Evolutionary conservation across 371 early-diverging fungal genomes (phyloP), one percentile per base, ranked within the genome.

Genomic region (Rhizopus delemar): DNA sequence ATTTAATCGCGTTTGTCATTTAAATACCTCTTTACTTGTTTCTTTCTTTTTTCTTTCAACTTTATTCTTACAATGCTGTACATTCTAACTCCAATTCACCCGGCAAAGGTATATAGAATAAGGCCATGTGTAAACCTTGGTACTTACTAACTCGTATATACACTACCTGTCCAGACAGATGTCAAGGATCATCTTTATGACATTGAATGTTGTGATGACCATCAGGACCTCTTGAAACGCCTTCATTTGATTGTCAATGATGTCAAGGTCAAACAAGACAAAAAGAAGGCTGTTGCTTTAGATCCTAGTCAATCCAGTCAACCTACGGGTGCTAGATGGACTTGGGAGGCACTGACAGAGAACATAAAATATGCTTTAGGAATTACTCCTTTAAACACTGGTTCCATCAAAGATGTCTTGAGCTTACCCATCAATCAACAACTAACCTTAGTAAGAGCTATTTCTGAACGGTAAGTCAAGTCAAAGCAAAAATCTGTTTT

Each of bases 391-490:
- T 48, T 46, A 6, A 70, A 63, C 8, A 59, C 61, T 8, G 65
- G 61, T 34, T 73, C 75, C n/a, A 60, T 78, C 29, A 71, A 71
- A 35, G 75, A 75, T 43, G 13, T 64, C 2, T 13, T 74, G 3
- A 41, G 34, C 12, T 41, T 78, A n/a, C 69, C 78, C 11, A 41
- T 71, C 32, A 34, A 51, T 15, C 63, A 78, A 13, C 73, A 78
- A 56, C 35, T 57, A 9, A 48, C 63, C 0, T 41, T 78, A 32
- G 22, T 73, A 2, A 38, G 41, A 2, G 75, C 65, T 15, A 51
- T 75, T 35, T 46, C 66, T 49, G 75, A 78, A 59, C 69, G 73
- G 78, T 78, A 66, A 45, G 8, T n/a, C 22, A 22, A 22, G 0
- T 11, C 31, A n/a, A 56, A 35, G 7, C 4, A 55, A n/a, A 3